These are phyloP conservation scores for Vanderwaltozyma tropicalis DNA, from an alignment of 805 yeast species.

Conservation along the genomic window DNA sequence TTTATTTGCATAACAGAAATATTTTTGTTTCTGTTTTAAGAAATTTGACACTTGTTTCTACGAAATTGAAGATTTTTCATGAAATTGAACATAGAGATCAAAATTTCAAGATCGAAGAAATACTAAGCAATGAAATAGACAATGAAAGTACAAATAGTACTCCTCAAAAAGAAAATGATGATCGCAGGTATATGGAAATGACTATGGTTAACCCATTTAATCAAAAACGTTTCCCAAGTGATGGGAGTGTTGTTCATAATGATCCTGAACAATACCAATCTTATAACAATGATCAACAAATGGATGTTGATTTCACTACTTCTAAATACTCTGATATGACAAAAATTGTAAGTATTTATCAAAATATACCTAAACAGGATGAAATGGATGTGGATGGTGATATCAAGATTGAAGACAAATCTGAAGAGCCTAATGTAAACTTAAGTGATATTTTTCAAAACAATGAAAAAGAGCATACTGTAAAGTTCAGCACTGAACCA, in stretches of 20 bases:
- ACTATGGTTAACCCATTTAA: slow-evolving; percentile 28
- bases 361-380: slow-evolving; percentile 6
- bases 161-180: slow-evolving; percentile 3
- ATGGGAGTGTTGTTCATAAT: slow-evolving; percentile 19
- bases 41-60: slow-evolving; percentile 14
- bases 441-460: slow-evolving; percentile 20
- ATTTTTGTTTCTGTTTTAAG: slow-evolving; percentile 9
- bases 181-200: slow-evolving; percentile 20
- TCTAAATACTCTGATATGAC: slow-evolving; percentile 26
- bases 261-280: slow-evolving; percentile 2
- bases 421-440: slow-evolving; percentile 8
- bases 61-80: slow-evolving; percentile 20
- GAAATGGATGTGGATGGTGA: slow-evolving; percentile 6
- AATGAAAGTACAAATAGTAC: background rate
- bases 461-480: slow-evolving; percentile 11
- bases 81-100: slow-evolving; percentile 18
- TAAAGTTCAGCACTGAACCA: slow-evolving; percentile 19
- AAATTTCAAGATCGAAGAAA: slow-evolving; percentile 7
- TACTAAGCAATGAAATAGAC: slow-evolving; percentile 2
- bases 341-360: slow-evolving; percentile 25
- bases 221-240: slow-evolving; percentile 11
- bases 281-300: background rate
- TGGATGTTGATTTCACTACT: slow-evolving; percentile 4
- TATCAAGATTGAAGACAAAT: background rate
- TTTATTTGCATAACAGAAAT: slow-evolving; percentile 8